A percentile compares a stretch with the other conserved stretches of the same genome.
Evolutionary conservation across 805 yeast genomes (phyloP).

Genomic region (Dipodascus geniculatus): DNA sequence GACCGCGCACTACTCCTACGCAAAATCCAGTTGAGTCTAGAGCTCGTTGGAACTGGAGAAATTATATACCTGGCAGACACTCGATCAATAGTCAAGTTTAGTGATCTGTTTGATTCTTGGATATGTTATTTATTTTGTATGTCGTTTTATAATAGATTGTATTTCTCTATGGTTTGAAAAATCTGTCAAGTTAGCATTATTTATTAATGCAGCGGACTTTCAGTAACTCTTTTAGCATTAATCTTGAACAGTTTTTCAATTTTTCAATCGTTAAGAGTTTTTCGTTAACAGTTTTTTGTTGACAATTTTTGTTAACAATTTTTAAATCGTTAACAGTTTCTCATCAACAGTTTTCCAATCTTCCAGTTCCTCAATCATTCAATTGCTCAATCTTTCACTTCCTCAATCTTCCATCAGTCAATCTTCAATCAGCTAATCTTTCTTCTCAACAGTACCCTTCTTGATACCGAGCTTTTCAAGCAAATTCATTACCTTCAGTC

Average conservation of each 20-base stretch:
- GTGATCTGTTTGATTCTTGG: not conserved
- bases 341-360: not conserved
- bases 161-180: too few relatives aligned
- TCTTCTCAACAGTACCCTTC: not conserved
- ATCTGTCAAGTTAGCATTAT: too few relatives aligned
- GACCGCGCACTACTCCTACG: not conserved
- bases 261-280: too few relatives aligned
- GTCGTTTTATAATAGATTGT: too few relatives aligned
- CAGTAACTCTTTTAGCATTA: too few relatives aligned
- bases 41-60: not conserved
- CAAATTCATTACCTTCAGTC: not conserved
- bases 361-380: not conserved
- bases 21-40: not conserved
- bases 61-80: too few relatives aligned
- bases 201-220: too few relatives aligned
- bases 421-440: not conserved
- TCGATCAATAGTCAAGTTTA: too few relatives aligned
- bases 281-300: too few relatives aligned
- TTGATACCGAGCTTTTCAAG: not conserved
- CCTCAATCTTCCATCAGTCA: not conserved
- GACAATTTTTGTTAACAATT: too few relatives aligned
- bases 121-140: not conserved
- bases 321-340: too few relatives aligned
- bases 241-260: too few relatives aligned
- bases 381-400: not conserved